Evolutionary conservation across 306 rosid genomes (phyloP).

Genomic region (Canavalia gladiata): DNA sequence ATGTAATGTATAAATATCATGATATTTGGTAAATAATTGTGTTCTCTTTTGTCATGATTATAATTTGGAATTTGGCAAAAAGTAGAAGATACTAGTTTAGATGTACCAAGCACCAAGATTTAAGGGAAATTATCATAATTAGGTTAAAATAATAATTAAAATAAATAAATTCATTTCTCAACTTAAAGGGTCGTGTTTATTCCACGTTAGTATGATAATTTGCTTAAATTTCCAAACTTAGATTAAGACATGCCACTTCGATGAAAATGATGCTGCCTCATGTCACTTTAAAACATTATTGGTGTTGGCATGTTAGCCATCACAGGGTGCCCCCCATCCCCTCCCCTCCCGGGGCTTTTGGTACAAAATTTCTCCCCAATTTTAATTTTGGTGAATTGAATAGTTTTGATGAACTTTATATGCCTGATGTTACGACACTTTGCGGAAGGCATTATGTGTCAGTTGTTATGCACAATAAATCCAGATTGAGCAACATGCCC

Average conservation of each 20-base stretch:
- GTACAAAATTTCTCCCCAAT: background rate
- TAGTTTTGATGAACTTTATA: background rate
- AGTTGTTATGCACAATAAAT: background rate
- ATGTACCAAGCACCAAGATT: conserved; percentile 4
- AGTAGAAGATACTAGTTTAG: conserved; percentile 1
- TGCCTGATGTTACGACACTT: background rate
- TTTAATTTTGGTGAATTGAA: background rate
- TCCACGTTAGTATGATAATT: conserved; percentile 34
- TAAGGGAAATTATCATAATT: background rate
- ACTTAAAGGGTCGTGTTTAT: conserved; percentile 15
- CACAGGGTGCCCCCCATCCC: background rate
- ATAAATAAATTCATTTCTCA: background rate
- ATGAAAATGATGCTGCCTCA: conserved; percentile 49
- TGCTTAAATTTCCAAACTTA: conserved; percentile 27
- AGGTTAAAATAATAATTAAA: conserved; percentile 6
- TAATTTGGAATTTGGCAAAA: conserved; percentile 20
- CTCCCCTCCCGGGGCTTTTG: background rate
- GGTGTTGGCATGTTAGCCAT: conserved; percentile 8
- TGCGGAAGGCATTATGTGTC: conserved; percentile 1
- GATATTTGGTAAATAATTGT: background rate
- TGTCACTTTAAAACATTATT: conserved; percentile 32
- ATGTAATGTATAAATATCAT: background rate
- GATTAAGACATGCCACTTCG: conserved; percentile 41
- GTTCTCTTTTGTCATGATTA: conserved; percentile 29
- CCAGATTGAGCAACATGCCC: background rate